Evolutionary conservation across 257 asterid genomes (phyloP).

Genomic region (Apocynum venetum): DNA sequence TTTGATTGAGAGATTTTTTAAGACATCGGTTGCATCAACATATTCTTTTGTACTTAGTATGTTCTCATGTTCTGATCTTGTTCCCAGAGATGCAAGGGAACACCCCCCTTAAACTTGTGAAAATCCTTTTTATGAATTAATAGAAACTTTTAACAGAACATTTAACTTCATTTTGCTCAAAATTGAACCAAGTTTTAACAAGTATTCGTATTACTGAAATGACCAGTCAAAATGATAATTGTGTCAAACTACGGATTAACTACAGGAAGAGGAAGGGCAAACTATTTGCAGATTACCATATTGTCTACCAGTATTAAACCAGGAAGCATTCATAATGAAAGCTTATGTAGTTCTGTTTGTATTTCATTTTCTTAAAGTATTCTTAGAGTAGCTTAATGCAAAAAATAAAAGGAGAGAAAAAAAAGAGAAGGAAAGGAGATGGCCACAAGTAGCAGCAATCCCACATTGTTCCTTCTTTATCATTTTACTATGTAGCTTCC

Average conservation of each 20-base stretch:
- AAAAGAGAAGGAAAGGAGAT: not conserved
- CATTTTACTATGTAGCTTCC: not conserved
- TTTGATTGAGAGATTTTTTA: not conserved
- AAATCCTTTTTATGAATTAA: not conserved
- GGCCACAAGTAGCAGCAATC: not conserved
- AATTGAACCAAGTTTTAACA: not conserved
- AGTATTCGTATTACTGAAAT: not conserved
- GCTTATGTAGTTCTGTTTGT: not conserved
- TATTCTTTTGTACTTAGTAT: not conserved
- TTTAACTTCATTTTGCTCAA: not conserved
- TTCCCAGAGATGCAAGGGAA: not conserved
- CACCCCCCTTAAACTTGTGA: not conserved
- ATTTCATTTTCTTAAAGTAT: not conserved
- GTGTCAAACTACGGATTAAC: not conserved
- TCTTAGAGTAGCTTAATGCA: not conserved
- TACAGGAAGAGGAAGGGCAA: not conserved
- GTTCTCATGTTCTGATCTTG: not conserved
- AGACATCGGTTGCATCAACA: not conserved
- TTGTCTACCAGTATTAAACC: not conserved
- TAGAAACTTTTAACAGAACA: not conserved
- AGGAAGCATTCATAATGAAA: not conserved
- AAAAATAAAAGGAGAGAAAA: not conserved
- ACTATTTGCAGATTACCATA: not conserved
- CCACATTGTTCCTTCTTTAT: not conserved
- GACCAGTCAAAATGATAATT: not conserved